Evolutionary conservation across 371 early-diverging fungal species (phyloP).

Genomic region (Sanchytrium tribonematis): DNA sequence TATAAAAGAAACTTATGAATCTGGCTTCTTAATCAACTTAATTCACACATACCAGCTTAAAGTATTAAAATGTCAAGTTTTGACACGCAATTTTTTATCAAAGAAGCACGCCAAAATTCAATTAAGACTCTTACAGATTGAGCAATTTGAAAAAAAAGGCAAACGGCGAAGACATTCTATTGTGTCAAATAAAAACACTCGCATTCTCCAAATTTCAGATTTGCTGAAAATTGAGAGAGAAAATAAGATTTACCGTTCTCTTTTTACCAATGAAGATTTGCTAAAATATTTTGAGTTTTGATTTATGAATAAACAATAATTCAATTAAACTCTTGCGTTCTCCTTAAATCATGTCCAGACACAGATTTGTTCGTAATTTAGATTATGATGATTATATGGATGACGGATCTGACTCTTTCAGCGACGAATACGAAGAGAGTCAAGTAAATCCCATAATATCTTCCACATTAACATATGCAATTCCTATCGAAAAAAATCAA

Average conservation of each 20-base stretch:
- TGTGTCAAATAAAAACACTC: not conserved
- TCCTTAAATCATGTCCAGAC: not conserved
- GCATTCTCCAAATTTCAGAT: not conserved
- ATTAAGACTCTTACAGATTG: not conserved
- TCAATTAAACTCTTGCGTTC: too few species aligned
- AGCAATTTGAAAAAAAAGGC: not conserved
- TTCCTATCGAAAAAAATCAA: not conserved
- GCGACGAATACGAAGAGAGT: not conserved
- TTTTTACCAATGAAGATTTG: not conserved
- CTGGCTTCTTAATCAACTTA: not conserved
- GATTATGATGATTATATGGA: conserved; percentile 2
- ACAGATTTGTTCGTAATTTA: not conserved
- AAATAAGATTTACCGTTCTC: not conserved
- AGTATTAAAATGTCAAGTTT: not conserved
- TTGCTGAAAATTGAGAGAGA: not conserved
- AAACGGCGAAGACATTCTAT: not conserved
- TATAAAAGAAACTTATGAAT: not conserved
- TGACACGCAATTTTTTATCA: not conserved
- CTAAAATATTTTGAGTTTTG: not conserved
- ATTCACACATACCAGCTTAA: not conserved
- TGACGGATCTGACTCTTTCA: not conserved
- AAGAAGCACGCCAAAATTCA: not conserved
- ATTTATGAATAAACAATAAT: too few species aligned
- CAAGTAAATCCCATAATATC: too few species aligned
- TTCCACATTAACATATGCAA: not conserved